Conservation (phyloP, 345 rosid genomes). For the Citrus glauca region DNA sequence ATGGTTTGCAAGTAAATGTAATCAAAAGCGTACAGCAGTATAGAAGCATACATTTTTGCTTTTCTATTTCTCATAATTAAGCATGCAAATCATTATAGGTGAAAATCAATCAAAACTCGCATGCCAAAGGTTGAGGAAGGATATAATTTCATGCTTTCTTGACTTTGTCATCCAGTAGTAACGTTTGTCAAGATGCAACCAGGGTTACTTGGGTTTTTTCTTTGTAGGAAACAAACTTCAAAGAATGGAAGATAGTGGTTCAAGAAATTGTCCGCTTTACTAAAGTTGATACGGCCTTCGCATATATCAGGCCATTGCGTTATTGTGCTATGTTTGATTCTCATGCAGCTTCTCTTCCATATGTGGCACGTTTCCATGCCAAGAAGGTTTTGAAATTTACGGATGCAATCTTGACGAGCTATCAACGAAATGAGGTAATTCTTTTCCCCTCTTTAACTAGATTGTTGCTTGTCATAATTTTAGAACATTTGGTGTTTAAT, state of each 20-base stretch:
- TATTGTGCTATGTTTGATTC: slow-evolving; percentile 64
- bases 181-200: neutral
- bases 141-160: neutral
- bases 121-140: neutral
- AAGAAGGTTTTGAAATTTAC: slow-evolving; percentile 72
- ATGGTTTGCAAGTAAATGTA: neutral
- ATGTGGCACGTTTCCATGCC: slow-evolving; percentile 77
- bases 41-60: neutral
- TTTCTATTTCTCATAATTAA: neutral
- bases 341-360: slow-evolving; percentile 70
- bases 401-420: slow-evolving; percentile 82
- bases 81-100: neutral
- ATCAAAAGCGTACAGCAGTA: neutral
- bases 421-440: slow-evolving; percentile 79
- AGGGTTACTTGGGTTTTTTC: slow-evolving; percentile 1
- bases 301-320: slow-evolving; percentile 67
- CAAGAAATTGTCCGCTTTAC: slow-evolving; percentile 75
- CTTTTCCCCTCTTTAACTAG: neutral
- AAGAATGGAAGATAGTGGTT: slow-evolving; percentile 87
- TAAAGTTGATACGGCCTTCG: slow-evolving; percentile 37
- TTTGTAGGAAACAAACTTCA: slow-evolving; percentile 74
- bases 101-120: neutral
- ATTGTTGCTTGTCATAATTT: neutral
- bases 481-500: slow-evolving; percentile 1
- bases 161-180: neutral